phyloP scores from a whole-genome alignment of 208 protist genomes.

The Vickermania spadyakhi region DNA sequence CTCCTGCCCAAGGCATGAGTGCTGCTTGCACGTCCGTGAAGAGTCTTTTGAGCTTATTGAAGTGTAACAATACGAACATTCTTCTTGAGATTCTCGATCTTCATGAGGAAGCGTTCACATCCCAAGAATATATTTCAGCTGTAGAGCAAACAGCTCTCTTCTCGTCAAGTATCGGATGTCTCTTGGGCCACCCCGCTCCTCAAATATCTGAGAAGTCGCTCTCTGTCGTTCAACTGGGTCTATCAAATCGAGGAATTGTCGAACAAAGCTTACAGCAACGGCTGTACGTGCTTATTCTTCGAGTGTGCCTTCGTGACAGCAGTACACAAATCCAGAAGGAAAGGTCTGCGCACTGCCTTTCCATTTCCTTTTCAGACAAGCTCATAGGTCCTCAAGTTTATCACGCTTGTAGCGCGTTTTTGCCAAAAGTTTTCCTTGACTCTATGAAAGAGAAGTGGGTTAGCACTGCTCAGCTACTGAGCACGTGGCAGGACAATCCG shows the following conservation, averaged over 20 bases:
- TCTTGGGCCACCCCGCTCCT: background rate
- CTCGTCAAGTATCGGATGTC: background rate
- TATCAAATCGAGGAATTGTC: constrained; percentile 15
- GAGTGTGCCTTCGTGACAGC: constrained; percentile 39
- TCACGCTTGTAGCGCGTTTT: constrained; percentile 51
- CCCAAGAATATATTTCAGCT: constrained; percentile 9
- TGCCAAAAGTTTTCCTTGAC: constrained; percentile 87
- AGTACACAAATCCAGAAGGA: constrained; percentile 26
- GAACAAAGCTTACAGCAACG: constrained; percentile 66
- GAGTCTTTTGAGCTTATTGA: constrained; percentile 6
- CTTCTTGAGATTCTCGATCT: constrained; percentile 13
- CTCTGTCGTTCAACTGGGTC: background rate
- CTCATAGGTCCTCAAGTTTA: constrained; percentile 80
- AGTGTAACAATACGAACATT: constrained; percentile 1
- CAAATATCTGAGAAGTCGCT: background rate
- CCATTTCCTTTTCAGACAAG: constrained; percentile 67
- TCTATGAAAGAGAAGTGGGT: constrained; percentile 81
- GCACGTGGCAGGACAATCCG: constrained; percentile 84
- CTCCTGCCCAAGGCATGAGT: constrained; percentile 2
- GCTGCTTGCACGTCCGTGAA: constrained; percentile 15
- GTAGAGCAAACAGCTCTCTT: background rate
- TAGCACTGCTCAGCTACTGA: constrained; percentile 74
- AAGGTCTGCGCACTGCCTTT: constrained; percentile 36
- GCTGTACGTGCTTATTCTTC: constrained; percentile 63
- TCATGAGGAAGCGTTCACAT: constrained; percentile 17